A percentile compares a stretch with the other conserved stretches of the same genome.
Evolutionary conservation across 2,329 filamentous ascomycete genomes (phyloP).

Genomic region (Aspergillus udagawae): DNA sequence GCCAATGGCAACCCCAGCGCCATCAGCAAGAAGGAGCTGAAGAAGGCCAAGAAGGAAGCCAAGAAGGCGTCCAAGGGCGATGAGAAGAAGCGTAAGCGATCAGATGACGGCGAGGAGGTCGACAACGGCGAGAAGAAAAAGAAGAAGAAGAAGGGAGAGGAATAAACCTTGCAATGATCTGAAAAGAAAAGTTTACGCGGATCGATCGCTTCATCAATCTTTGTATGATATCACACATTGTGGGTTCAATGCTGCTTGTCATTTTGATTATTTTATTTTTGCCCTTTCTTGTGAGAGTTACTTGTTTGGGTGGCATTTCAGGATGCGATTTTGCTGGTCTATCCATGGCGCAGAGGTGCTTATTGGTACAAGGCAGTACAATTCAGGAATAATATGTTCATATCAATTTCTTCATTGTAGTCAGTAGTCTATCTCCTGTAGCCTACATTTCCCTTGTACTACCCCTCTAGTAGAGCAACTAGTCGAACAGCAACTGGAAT

Average conservation of each 20-base stretch:
- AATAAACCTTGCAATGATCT: conserved; percentile 19
- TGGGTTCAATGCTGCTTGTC: conserved; percentile 24
- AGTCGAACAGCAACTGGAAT: neutral
- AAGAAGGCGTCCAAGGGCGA: conserved; percentile 54
- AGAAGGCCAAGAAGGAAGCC: conserved; percentile 65
- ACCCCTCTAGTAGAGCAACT: neutral
- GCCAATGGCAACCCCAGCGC: conserved; percentile 63
- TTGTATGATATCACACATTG: conserved; percentile 44
- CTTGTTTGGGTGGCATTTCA: conserved; percentile 34
- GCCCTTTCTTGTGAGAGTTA: conserved; percentile 24
- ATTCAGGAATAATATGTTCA: conserved; percentile 21
- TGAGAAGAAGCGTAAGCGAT: conserved; percentile 69
- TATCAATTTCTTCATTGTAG: neutral
- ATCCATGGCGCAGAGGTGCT: conserved; percentile 30
- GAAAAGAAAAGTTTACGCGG: conserved; percentile 18
- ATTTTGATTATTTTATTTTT: conserved; percentile 23
- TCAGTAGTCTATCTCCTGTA: neutral
- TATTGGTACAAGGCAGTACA: conserved; percentile 22
- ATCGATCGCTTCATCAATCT: conserved; percentile 21
- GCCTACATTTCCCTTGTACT: neutral
- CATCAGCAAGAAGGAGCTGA: conserved; percentile 71
- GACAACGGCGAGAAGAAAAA: conserved; percentile 44
- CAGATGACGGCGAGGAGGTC: conserved; percentile 54
- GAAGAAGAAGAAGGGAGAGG: conserved; percentile 60
- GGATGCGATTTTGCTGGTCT: conserved; percentile 23